These are phyloP conservation scores for Arabidopsis lyrata DNA, from an alignment of 441 rosid species.

Conservation along the genomic window DNA sequence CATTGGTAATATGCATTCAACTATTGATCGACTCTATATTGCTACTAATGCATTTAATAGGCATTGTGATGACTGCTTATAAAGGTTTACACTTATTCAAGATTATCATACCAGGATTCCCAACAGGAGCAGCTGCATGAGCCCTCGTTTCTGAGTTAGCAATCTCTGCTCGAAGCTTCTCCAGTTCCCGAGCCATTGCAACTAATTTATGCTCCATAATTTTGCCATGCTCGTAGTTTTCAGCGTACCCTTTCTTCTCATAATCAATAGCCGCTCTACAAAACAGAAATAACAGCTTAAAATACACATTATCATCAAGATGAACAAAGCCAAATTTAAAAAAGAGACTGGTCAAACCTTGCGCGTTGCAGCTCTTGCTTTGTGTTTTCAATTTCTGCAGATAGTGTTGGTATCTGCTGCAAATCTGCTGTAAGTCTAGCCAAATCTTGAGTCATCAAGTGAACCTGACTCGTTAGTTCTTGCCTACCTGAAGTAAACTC, in stretches of 20 bases:
- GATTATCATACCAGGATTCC: slow-evolving; percentile 64
- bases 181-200: slow-evolving; percentile 93
- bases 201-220: slow-evolving; percentile 91
- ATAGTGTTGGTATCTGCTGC: slow-evolving; percentile 77
- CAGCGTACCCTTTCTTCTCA: slow-evolving; percentile 98
- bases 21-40: not conserved
- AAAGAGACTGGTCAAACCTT: slow-evolving; percentile 49
- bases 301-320: slow-evolving; percentile 6
- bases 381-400: slow-evolving; percentile 77
- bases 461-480: slow-evolving; percentile 79
- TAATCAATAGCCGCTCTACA: slow-evolving; percentile 86
- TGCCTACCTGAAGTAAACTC: slow-evolving; percentile 73
- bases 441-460: slow-evolving; percentile 75
- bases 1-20: slow-evolving; percentile 21
- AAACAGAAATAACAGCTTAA: slow-evolving; percentile 19
- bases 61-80: slow-evolving; percentile 15
- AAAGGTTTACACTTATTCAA: not conserved
- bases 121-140: slow-evolving; percentile 61
- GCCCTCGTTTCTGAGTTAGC: slow-evolving; percentile 87
- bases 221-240: slow-evolving; percentile 92
- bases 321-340: slow-evolving; percentile 3
- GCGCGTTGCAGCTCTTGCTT: slow-evolving; percentile 94
- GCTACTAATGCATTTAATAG: not conserved
- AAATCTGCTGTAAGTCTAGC: slow-evolving; percentile 73
- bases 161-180: slow-evolving; percentile 94